Evolutionary conservation across 495 filamentous ascomycete genomes (phyloP), one percentile per base, ranked within the genome.

Genomic region (Hyphodiscus hymeniophilus): DNA sequence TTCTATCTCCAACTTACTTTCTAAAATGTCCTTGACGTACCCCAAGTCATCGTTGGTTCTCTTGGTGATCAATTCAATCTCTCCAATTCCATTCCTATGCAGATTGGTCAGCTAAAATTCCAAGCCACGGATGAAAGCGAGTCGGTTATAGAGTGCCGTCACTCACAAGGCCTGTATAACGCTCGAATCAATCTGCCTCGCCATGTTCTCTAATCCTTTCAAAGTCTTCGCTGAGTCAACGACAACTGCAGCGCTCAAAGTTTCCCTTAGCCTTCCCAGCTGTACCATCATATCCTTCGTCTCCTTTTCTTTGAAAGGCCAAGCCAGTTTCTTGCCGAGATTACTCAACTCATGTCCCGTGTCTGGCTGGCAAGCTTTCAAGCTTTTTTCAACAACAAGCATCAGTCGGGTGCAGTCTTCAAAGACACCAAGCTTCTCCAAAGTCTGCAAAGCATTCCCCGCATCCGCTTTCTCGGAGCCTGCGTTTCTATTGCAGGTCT

Each of bases 241-340:
- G n/a, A n/a, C 15, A 21, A 45, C 18, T 7, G 42, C 42, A n/a
- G 30, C 30, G 7, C 15, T 32, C 4, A 45, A 21, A 1, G 17
- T 28, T 12, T 34, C n/a, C 21, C 30, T 45, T 28, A 45, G 13
- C 17, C 28, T 32, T 21, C 39, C 44, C n/a, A 60, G 40, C 35
- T 38, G 50, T 22, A 38, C 36, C 18, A 60, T 13, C 36, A 20
- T 40, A 18, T 51, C 55, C 41, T 52, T 60, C 1, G 58, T 56
- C 12, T 58, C 56, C 12, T 49, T 46, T 36, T 55, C 58, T 23
- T 58, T 60, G 17, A 60, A 55, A 5, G 57, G 57, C 57, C 57
- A 57, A 28, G 48, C 36, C 33, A 55, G 11, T 20, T 47, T 44
- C 44, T 48, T 55, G 17, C 51, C 46, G 8, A 52, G 1, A 24